These are phyloP conservation scores for Platismatia glauca DNA, from an alignment of 495 filamentous ascomycete species.

Conservation along the genomic window DNA sequence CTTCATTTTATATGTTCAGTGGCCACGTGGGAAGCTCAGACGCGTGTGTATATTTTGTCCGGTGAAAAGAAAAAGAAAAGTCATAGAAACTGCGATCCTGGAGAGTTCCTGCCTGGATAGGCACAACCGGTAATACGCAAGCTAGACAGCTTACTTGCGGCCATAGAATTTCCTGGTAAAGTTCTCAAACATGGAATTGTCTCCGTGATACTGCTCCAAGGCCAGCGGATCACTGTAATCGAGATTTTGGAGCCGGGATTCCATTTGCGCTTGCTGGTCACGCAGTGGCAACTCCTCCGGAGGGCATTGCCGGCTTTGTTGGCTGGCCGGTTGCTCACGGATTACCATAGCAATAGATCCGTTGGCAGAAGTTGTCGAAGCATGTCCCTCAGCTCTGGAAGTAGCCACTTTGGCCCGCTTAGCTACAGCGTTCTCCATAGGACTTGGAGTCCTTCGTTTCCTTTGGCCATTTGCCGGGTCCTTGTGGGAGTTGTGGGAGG, in stretches of 20 bases:
- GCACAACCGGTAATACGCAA: conserved; percentile 6
- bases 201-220: conserved; percentile 14
- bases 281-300: conserved; percentile 14
- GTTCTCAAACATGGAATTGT: conserved; percentile 17
- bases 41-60: neutral
- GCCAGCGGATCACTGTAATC: conserved; percentile 16
- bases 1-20: conserved; percentile 1
- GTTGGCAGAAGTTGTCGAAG: neutral
- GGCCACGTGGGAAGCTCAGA: neutral
- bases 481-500: neutral
- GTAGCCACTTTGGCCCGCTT: conserved; percentile 18
- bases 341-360: neutral
- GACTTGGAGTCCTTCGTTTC: conserved; percentile 20
- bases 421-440: conserved; percentile 3
- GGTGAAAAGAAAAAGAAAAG: neutral
- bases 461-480: conserved; percentile 5
- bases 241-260: conserved; percentile 15
- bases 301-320: neutral
- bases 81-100: neutral
- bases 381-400: neutral
- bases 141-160: conserved; percentile 9
- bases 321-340: neutral
- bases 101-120: neutral
- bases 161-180: conserved; percentile 12
- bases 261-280: conserved; percentile 15